Percentiles rank a stretch among this genome's conserved stretches.
phyloP scores from a whole-genome alignment of 345 rosid genomes.

The Carallia brachiata region DNA sequence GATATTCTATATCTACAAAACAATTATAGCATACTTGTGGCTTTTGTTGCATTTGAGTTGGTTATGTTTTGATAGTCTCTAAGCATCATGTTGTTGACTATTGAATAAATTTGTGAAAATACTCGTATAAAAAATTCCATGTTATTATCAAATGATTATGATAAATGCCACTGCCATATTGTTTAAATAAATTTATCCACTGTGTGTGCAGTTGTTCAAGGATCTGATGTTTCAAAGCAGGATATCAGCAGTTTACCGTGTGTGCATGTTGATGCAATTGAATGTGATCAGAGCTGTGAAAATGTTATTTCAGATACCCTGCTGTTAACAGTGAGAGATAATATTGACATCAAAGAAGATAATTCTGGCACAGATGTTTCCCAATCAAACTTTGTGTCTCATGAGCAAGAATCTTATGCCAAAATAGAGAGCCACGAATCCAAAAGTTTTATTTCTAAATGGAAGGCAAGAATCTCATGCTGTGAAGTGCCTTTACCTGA shows the following conservation, averaged over 20 bases:
- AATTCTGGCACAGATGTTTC: slow-evolving; percentile 22
- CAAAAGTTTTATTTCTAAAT: slow-evolving; percentile 31
- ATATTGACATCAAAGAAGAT: slow-evolving; percentile 26
- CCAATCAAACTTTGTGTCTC: slow-evolving; percentile 29
- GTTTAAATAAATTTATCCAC: slow-evolving; percentile 6
- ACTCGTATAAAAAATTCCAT: too few relatives aligned
- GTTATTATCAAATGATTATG: too few relatives aligned
- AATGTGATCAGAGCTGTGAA: slow-evolving; percentile 34
- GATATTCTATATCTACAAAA: too few relatives aligned
- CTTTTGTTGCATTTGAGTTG: too few relatives aligned
- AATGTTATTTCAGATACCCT: slow-evolving; percentile 17
- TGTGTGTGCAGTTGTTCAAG: slow-evolving; percentile 41
- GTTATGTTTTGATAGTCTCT: too few relatives aligned
- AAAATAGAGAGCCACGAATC: slow-evolving; percentile 30
- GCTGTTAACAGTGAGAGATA: slow-evolving; percentile 18
- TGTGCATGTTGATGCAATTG: slow-evolving; percentile 39
- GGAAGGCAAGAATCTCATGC: slow-evolving; percentile 30
- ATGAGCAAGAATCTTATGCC: slow-evolving; percentile 24
- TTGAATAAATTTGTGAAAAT: too few relatives aligned
- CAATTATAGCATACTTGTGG: too few relatives aligned
- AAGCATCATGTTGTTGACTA: too few relatives aligned
- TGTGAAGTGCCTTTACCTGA: slow-evolving; percentile 38
- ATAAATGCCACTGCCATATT: not conserved
- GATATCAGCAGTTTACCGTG: slow-evolving; percentile 31
- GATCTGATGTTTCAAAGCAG: slow-evolving; percentile 28